Percentiles rank a stretch among this genome's conserved stretches.
These are phyloP conservation scores for Diatrype stigma DNA, from an alignment of 2,329 filamentous ascomycete species.

Conservation along the genomic window DNA sequence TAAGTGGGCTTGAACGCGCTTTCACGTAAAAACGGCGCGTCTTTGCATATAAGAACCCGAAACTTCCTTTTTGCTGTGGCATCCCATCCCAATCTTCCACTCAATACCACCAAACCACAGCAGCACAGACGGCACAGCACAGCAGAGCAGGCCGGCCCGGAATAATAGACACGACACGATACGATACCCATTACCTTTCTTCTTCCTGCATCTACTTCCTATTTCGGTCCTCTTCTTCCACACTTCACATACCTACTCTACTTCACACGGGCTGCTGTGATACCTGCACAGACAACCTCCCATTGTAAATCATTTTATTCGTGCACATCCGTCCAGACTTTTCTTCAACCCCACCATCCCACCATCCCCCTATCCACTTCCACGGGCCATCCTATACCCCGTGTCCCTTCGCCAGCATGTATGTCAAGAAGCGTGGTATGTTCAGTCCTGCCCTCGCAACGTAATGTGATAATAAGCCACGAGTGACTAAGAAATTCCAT, in stretches of 20 bases:
- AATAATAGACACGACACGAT: background rate
- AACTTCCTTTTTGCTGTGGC: background rate
- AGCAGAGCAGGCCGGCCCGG: background rate
- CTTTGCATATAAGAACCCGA: background rate
- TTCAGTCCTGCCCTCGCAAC: constrained; percentile 14
- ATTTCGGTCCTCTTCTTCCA: too few relatives aligned
- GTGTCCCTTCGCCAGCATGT: constrained; percentile 46
- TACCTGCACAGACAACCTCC: background rate
- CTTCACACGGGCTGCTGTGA: constrained; percentile 3
- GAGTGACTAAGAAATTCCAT: constrained; percentile 11
- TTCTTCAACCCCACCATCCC: constrained; percentile 6
- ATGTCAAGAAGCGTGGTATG: constrained; percentile 61
- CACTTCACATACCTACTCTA: too few relatives aligned
- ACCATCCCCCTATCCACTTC: too few relatives aligned
- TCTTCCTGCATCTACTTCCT: too few relatives aligned
- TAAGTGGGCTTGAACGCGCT: background rate
- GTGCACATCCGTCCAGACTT: constrained; percentile 1
- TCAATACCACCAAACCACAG: background rate
- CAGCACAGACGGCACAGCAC: background rate
- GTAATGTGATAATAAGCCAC: background rate
- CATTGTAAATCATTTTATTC: constrained; percentile 5
- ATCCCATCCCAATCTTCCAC: background rate
- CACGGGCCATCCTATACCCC: constrained; percentile 8
- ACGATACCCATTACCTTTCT: background rate
- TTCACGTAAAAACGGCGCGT: background rate